Base-by-base conservation (phyloP, 176 grass and related monocot species). In the Hordeum vulgare region DNA sequence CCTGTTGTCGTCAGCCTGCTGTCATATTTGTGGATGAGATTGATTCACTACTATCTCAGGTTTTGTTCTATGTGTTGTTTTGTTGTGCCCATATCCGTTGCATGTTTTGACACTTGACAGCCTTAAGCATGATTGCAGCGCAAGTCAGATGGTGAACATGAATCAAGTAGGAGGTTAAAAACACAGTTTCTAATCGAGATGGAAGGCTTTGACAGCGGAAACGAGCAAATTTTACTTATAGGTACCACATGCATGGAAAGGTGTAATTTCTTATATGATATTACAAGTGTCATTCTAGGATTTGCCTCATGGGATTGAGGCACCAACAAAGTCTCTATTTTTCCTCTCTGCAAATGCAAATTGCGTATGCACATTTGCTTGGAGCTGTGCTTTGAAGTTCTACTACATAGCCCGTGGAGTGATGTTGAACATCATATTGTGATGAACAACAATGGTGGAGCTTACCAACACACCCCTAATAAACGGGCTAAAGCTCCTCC, bases 1-100 rank as follows among this genome's bases (percentile, higher is more conserved):
- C 96, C 54, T 85, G 79, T 61, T 98, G 96, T 86, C 96, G 96
- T 62, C 92, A 98, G 81, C 96, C 96, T 78, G 90, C 96, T 64
- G 96, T 98, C 42, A 98, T 98, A 84, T 98, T 98, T 78, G 89
- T 98, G 44, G 96, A 98, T 86, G 96, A 98, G 89, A 95, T 98
- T 41, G 96, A 98, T 82, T 95, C 96, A 61, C 77, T 98, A 45
- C 83, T 98, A 13, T 98, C 96, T 82, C 96, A 98, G 89, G 96
- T 95, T 84, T 47, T 86, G 20, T 24, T 87, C 36, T 51, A 54
- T 86, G 4, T 60, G 14, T 60, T 76, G 29, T 36, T 70, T 44
- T 80, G 18, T 64, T 84, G 58, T 91, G 33, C 9, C 33, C 27
- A 71, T 79, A 76, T 33, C 41, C n/a, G 33, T 82, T 86, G 36